These are phyloP conservation scores for Didymella lethalis DNA, from an alignment of 2,329 filamentous ascomycete genomes.

Conservation along the genomic window DNA sequence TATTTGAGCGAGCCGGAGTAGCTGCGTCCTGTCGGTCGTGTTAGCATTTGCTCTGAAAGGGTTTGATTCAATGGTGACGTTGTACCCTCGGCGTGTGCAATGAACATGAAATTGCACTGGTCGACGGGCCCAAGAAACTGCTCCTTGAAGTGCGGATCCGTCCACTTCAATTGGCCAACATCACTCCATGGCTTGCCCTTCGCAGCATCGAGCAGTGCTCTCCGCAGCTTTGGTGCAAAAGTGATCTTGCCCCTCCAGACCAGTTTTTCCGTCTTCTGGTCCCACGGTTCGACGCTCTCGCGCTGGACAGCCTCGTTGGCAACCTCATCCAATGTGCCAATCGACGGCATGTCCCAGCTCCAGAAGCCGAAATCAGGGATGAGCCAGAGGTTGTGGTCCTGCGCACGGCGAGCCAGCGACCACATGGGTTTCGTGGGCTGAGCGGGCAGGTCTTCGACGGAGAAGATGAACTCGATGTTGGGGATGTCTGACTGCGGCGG, in stretches of 20 bases:
- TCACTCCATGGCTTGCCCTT: constrained; percentile 45
- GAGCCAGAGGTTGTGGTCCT: constrained; percentile 46
- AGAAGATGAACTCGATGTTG: constrained; percentile 47
- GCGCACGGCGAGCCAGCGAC: constrained; percentile 43
- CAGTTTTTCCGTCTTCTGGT: constrained; percentile 44
- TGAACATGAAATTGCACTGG: constrained; percentile 64
- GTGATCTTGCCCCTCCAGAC: constrained; percentile 48
- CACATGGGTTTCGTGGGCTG: constrained; percentile 42
- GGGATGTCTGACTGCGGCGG: constrained; percentile 35
- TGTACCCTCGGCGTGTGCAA: constrained; percentile 62
- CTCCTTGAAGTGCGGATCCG: constrained; percentile 41
- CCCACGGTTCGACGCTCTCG: constrained; percentile 42
- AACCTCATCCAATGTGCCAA: constrained; percentile 42
- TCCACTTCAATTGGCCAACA: constrained; percentile 44
- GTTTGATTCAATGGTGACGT: constrained; percentile 13
- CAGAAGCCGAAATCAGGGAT: constrained; percentile 49
- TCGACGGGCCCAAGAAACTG: constrained; percentile 61
- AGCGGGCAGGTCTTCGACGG: constrained; percentile 44
- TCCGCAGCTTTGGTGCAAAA: constrained; percentile 41
- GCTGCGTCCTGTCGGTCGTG: constrained; percentile 37
- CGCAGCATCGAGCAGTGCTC: constrained; percentile 40
- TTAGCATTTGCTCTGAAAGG: constrained; percentile 18
- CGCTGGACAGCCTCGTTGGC: constrained; percentile 37
- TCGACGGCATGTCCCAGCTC: constrained; percentile 46
- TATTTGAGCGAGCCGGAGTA: constrained; percentile 65